A percentile compares a stretch with the other conserved stretches of the same genome.
These are phyloP conservation scores for Osmanthus fragrans DNA, from an alignment of 257 asterid species.

Conservation along the genomic window DNA sequence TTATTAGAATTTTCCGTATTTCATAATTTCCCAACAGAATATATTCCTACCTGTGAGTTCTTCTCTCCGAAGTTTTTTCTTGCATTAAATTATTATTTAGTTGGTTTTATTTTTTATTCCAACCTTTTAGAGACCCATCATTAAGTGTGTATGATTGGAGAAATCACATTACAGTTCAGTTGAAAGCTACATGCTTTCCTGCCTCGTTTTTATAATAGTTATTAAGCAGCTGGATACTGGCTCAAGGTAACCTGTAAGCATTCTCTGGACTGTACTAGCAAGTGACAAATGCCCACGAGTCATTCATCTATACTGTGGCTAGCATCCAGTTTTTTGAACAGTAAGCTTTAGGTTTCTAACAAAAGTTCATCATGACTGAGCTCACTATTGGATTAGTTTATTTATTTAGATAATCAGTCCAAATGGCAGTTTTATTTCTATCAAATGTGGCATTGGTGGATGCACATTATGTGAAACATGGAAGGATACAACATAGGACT, in stretches of 20 bases:
- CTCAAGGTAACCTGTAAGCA: neutral
- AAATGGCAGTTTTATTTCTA: constrained; percentile 2
- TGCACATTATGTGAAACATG: neutral
- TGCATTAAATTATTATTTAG: neutral
- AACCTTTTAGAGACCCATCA: neutral
- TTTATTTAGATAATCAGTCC: neutral
- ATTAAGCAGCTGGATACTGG: neutral
- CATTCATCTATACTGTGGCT: neutral
- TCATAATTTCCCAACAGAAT: neutral
- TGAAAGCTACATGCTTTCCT: neutral
- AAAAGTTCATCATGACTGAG: neutral
- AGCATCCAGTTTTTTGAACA: neutral
- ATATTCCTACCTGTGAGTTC: neutral
- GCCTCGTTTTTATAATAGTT: neutral
- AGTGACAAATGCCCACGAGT: neutral
- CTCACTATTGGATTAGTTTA: neutral
- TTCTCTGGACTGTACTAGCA: neutral
- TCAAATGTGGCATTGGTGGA: neutral
- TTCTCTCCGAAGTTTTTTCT: neutral
- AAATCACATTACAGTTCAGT: neutral
- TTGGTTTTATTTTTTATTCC: neutral
- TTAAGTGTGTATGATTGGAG: too few species aligned
- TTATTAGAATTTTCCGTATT: neutral
- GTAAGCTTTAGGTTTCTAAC: neutral
- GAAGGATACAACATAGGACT: constrained; percentile 19